Conservation (phyloP, 768 basidiomycete genomes). For the Ramaria sp. region DNA sequence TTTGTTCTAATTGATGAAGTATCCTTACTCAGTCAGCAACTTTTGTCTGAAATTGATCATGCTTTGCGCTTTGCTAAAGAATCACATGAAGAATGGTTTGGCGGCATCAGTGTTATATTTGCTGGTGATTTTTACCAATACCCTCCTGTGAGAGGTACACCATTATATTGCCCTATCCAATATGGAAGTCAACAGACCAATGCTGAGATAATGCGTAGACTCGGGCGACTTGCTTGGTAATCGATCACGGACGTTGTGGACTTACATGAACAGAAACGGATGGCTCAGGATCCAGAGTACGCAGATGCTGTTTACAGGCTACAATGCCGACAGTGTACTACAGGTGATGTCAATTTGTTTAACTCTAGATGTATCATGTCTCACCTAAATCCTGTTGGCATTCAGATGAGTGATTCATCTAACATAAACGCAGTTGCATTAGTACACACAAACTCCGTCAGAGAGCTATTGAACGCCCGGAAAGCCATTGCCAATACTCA, state of each 20-base stretch:
- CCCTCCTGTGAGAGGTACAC: slow-evolving; percentile 24
- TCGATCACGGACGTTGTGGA: neutral
- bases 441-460: slow-evolving; percentile 4
- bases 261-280: neutral
- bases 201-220: neutral
- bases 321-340: slow-evolving; percentile 10
- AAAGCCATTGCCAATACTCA: slow-evolving; percentile 17
- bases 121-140: slow-evolving; percentile 35
- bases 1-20: slow-evolving; percentile 29
- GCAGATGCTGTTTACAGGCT: slow-evolving; percentile 8
- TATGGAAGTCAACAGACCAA: no score
- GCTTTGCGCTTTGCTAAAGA: slow-evolving; percentile 25
- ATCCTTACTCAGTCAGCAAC: slow-evolving; percentile 28
- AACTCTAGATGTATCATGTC: slow-evolving; percentile 17
- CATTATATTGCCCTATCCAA: slow-evolving; percentile 16
- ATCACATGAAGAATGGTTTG: slow-evolving; percentile 18
- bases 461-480: slow-evolving; percentile 9
- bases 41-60: slow-evolving; percentile 23
- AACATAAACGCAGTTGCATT: neutral
- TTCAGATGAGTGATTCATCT: neutral
- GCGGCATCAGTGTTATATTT: slow-evolving; percentile 31
- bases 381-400: neutral
- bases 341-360: slow-evolving; percentile 25
- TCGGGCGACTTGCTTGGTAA: neutral
- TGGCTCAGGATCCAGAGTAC: neutral